These are phyloP conservation scores for Eucalyptus curtisii DNA, from an alignment of 345 rosid genomes.

Conservation along the genomic window DNA sequence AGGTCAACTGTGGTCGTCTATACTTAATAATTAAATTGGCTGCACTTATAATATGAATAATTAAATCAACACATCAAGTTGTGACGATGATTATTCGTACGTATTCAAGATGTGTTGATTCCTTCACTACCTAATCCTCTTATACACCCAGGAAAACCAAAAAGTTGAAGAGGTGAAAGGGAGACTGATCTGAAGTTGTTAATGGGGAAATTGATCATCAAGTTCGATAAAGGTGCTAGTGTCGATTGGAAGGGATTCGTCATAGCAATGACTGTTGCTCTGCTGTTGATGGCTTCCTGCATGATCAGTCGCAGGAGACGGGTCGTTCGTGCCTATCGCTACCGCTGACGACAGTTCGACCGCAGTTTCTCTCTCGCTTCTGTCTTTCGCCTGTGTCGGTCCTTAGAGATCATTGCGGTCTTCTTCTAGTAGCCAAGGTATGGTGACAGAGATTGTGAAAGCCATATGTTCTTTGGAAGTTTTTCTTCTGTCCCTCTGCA, in stretches of 20 bases:
- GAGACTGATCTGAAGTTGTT: not conserved
- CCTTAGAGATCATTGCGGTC: not conserved
- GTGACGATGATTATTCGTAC: not conserved
- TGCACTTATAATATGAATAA: not conserved
- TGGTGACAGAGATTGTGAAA: not conserved
- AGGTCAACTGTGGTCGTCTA: not conserved
- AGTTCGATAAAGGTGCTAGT: conserved; percentile 1
- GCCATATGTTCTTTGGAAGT: not conserved
- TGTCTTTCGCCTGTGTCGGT: not conserved
- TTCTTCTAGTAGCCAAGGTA: not conserved
- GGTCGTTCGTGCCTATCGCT: not conserved
- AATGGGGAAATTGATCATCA: conserved; percentile 20
- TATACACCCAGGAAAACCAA: not conserved
- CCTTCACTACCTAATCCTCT: not conserved
- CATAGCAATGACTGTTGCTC: conserved; percentile 12
- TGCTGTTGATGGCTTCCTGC: conserved; percentile 19
- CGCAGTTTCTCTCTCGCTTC: not conserved
- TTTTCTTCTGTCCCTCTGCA: not conserved
- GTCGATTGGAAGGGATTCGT: conserved; percentile 1
- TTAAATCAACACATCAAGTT: not conserved
- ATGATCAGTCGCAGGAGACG: conserved; percentile 9
- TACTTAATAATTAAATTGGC: not conserved
- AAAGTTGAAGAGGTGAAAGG: not conserved
- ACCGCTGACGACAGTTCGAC: not conserved
- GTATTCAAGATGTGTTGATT: not conserved